These are phyloP conservation scores for Coprinopsis cinerea DNA, from an alignment of 768 basidiomycete species.

Conservation along the genomic window DNA sequence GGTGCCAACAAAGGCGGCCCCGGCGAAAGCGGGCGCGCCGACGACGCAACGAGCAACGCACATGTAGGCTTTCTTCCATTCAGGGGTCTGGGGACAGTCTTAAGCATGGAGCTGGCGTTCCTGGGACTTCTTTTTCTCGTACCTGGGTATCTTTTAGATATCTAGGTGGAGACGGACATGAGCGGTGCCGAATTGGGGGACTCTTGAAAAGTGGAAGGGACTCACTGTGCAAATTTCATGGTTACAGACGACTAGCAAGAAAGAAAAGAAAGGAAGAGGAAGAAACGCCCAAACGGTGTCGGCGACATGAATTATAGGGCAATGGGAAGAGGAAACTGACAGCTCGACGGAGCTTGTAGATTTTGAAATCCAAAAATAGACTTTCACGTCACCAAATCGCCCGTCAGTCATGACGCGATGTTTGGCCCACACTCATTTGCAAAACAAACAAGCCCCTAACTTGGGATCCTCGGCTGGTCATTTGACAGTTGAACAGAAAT, in stretches of 20 bases:
- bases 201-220: conserved; percentile 1
- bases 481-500: no score
- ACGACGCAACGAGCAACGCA: neutral
- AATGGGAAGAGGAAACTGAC: neutral
- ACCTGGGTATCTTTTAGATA: conserved; percentile 71
- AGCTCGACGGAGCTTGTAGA: neutral
- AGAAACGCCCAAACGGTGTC: neutral
- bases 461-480: no score
- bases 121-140: conserved; percentile 7
- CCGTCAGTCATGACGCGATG: neutral
- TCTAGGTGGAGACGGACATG: conserved; percentile 25
- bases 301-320: neutral
- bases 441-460: no score
- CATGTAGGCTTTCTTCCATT: conserved; percentile 71
- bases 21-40: neutral
- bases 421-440: neutral
- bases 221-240: conserved; percentile 61
- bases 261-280: conserved; percentile 1
- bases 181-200: neutral
- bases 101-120: neutral
- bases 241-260: neutral
- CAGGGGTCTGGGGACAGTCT: conserved; percentile 46
- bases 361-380: neutral
- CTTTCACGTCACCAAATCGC: neutral
- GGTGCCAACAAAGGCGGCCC: conserved; percentile 5